Evolutionary conservation across 352 stramenopile species (phyloP).

Genomic region (Hyaloperonospora arabidopsidis): DNA sequence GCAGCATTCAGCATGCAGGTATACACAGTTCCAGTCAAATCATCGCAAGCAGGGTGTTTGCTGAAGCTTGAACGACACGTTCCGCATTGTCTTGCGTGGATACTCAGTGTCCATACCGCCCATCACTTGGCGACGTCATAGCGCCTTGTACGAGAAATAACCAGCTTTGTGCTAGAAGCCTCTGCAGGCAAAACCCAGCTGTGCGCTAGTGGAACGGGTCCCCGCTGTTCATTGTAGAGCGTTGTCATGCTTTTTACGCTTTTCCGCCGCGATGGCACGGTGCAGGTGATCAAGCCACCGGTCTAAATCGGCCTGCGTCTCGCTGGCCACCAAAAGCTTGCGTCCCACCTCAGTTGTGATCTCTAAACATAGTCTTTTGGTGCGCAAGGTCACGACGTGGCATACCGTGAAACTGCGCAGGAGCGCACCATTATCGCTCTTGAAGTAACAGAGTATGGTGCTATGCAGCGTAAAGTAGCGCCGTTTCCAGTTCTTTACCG

Average conservation of each 20-base stretch:
- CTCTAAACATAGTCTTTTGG: constrained; percentile 67
- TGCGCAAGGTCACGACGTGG: constrained; percentile 55
- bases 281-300: constrained; percentile 62
- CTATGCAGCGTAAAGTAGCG: constrained; percentile 77
- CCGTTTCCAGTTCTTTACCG: constrained; percentile 78
- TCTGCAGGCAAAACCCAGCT: too few species aligned
- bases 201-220: too few species aligned
- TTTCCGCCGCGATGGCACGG: constrained; percentile 42
- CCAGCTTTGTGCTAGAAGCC: too few species aligned
- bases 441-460: constrained; percentile 75
- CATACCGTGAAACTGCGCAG: constrained; percentile 60
- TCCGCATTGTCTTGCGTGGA: too few species aligned
- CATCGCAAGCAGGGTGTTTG: too few species aligned
- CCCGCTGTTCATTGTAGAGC: not conserved
- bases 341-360: constrained; percentile 66
- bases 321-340: constrained; percentile 64
- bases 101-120: too few species aligned
- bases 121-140: too few species aligned
- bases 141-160: too few species aligned
- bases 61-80: too few species aligned
- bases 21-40: too few species aligned
- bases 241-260: constrained; percentile 28
- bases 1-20: too few species aligned
- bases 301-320: constrained; percentile 54
- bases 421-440: constrained; percentile 67